Percentiles rank a stretch among this genome's conserved stretches.
Conservation (phyloP, 2,329 filamentous ascomycete species). For the Onygenales sp. region DNA sequence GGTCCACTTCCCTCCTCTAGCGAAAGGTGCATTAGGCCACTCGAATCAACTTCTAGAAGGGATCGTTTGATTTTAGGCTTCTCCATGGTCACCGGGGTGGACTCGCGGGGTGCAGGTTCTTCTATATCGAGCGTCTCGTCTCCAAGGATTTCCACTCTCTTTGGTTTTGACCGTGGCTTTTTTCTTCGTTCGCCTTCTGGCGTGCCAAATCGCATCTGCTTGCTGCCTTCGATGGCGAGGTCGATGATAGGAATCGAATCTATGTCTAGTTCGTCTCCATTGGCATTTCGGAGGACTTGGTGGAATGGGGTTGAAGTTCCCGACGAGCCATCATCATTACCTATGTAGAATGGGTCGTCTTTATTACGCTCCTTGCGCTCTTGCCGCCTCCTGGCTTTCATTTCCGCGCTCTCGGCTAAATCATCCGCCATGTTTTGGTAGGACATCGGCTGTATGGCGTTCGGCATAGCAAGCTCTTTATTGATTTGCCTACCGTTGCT, state of each 20-base stretch:
- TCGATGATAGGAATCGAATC: conserved; percentile 96
- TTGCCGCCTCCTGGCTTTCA: conserved; percentile 61
- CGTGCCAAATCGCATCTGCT: conserved; percentile 7
- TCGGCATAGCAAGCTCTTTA: conserved; percentile 15
- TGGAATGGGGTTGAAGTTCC: conserved; percentile 68
- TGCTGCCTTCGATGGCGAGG: conserved; percentile 60
- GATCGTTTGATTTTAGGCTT: conserved; percentile 46
- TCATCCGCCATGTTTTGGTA: conserved; percentile 25
- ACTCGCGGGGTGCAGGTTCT: conserved; percentile 42
- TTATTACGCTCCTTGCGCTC: conserved; percentile 74
- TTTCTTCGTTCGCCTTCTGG: conserved; percentile 15
- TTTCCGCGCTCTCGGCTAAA: conserved; percentile 59
- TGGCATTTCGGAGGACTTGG: conserved; percentile 61
- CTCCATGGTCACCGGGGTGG: conserved; percentile 20
- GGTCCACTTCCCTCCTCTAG: conserved; percentile 44
- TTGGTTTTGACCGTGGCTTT: conserved; percentile 36
- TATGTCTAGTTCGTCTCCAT: conserved; percentile 73
- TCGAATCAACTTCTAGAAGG: conserved; percentile 79
- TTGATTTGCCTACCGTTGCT: conserved; percentile 12
- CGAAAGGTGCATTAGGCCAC: conserved; percentile 62
- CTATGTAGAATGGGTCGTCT: conserved; percentile 95
- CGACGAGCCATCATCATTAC: conserved; percentile 41
- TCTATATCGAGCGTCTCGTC: conserved; percentile 60
- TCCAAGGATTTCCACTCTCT: conserved; percentile 57
- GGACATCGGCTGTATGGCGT: conserved; percentile 18